Percentiles rank a stretch among this genome's conserved stretches.
Conservation (phyloP, 768 basidiomycete species). For the Zangia roseola region DNA sequence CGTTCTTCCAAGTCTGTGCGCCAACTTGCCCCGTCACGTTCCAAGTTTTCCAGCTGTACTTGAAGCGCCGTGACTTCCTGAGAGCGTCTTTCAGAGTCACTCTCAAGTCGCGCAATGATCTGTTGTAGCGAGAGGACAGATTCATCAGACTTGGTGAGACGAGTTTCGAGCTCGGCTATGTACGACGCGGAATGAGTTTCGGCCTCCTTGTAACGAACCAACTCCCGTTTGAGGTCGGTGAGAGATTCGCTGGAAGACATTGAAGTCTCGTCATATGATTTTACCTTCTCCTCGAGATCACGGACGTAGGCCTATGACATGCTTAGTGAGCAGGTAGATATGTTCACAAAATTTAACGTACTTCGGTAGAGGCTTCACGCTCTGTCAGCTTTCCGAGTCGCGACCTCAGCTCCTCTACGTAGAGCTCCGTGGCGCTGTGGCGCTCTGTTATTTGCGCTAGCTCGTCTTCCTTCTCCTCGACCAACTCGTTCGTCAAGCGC, state of each 20-base stretch:
- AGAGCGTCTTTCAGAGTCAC: conserved; percentile 70
- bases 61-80: conserved; percentile 73
- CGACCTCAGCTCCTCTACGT: conserved; percentile 81
- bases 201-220: conserved; percentile 70
- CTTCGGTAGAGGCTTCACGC: conserved; percentile 90
- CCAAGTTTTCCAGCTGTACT: conserved; percentile 62
- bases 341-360: conserved; percentile 32
- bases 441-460: conserved; percentile 61
- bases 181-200: conserved; percentile 75
- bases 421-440: conserved; percentile 77
- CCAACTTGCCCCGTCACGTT: conserved; percentile 79
- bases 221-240: conserved; percentile 80
- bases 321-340: conserved; percentile 1
- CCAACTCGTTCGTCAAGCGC: conserved; percentile 87
- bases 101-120: conserved; percentile 74
- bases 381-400: conserved; percentile 83
- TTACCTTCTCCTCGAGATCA: conserved; percentile 92
- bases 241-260: conserved; percentile 76
- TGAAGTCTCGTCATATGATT: conserved; percentile 77
- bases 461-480: conserved; percentile 89
- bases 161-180: conserved; percentile 82
- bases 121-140: conserved; percentile 67
- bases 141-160: conserved; percentile 76
- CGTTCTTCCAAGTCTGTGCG: conserved; percentile 80
- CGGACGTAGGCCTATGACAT: conserved; percentile 77